phyloP scores from a whole-genome alignment of 768 basidiomycete genomes.

The Saitozyma sp. region DNA sequence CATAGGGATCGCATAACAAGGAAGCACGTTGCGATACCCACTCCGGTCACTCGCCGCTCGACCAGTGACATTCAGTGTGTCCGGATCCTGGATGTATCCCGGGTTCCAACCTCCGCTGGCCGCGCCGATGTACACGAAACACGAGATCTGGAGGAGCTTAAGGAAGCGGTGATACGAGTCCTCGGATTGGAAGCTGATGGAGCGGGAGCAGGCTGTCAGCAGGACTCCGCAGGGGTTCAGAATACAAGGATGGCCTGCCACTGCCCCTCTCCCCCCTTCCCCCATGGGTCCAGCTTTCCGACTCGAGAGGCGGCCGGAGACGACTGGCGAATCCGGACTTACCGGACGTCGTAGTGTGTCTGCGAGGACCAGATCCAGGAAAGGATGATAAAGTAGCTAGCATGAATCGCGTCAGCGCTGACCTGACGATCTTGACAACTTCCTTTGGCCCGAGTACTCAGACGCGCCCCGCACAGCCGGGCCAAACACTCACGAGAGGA shows the following conservation, averaged over 20 bases:
- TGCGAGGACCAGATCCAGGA: constrained; percentile 40
- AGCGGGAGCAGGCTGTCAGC: constrained; percentile 10
- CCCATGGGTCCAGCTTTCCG: no score
- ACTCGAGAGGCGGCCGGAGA: not conserved
- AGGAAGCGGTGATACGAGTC: constrained; percentile 27
- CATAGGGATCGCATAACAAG: not conserved
- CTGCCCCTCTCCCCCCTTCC: no score
- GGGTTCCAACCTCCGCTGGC: constrained; percentile 38
- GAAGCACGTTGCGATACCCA: not conserved
- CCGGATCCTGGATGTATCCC: constrained; percentile 16
- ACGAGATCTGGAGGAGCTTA: constrained; percentile 31
- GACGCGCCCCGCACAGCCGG: no score
- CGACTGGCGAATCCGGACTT: constrained; percentile 1
- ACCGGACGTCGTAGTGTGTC: constrained; percentile 32
- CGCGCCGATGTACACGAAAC: constrained; percentile 41
- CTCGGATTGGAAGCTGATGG: constrained; percentile 19
- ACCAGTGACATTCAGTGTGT: constrained; percentile 8
- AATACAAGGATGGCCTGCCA: no score
- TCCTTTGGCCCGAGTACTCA: no score
- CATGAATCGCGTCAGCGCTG: no score
- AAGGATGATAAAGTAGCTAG: constrained; percentile 25
- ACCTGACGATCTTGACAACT: no score
- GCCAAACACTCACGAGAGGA: constrained; percentile 16
- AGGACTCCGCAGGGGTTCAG: no score
- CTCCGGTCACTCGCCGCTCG: constrained; percentile 2